Conservation (phyloP, 768 basidiomycete species). For the Leccinum incarnatum region DNA sequence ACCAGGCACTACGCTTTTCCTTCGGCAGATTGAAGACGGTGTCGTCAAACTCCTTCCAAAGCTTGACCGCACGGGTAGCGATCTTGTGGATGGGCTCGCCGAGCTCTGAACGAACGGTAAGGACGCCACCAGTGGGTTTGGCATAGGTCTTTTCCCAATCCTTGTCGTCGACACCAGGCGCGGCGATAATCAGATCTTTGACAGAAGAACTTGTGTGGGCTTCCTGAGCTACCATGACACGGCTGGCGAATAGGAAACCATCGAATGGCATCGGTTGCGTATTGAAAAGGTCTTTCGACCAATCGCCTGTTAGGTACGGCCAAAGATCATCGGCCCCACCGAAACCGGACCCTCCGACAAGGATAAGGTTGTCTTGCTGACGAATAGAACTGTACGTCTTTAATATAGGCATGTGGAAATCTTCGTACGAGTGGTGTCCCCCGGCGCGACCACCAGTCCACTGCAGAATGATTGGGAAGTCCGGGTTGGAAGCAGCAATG, state of each 20-base stretch:
- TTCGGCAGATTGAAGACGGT: slow-evolving; percentile 93
- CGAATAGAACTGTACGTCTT: slow-evolving; percentile 89
- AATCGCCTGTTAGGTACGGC: slow-evolving; percentile 96
- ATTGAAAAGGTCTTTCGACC: slow-evolving; percentile 79
- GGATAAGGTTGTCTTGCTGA: slow-evolving; percentile 80
- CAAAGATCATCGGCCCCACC: slow-evolving; percentile 93
- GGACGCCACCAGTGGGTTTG: slow-evolving; percentile 92
- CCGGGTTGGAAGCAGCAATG: slow-evolving; percentile 90
- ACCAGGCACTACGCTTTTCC: slow-evolving; percentile 91
- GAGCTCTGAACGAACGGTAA: slow-evolving; percentile 96
- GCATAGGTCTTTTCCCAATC: slow-evolving; percentile 94
- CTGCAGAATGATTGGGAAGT: slow-evolving; percentile 96
- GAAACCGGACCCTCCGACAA: slow-evolving; percentile 94
- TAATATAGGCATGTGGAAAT: slow-evolving; percentile 95
- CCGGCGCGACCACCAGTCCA: slow-evolving; percentile 99
- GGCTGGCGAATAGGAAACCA: slow-evolving; percentile 92
- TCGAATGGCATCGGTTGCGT: slow-evolving; percentile 98
- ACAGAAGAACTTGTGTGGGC: slow-evolving; percentile 93
- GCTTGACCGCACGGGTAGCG: slow-evolving; percentile 92
- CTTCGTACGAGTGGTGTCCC: slow-evolving; percentile 97
- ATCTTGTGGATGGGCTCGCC: slow-evolving; percentile 99
- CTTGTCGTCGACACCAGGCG: slow-evolving; percentile 85
- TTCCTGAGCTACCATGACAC: slow-evolving; percentile 97
- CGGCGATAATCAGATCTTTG: slow-evolving; percentile 95
- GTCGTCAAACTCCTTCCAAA: slow-evolving; percentile 99